These are phyloP conservation scores for Theileria orientalis DNA, from an alignment of 169 alveolate species.

Conservation along the genomic window DNA sequence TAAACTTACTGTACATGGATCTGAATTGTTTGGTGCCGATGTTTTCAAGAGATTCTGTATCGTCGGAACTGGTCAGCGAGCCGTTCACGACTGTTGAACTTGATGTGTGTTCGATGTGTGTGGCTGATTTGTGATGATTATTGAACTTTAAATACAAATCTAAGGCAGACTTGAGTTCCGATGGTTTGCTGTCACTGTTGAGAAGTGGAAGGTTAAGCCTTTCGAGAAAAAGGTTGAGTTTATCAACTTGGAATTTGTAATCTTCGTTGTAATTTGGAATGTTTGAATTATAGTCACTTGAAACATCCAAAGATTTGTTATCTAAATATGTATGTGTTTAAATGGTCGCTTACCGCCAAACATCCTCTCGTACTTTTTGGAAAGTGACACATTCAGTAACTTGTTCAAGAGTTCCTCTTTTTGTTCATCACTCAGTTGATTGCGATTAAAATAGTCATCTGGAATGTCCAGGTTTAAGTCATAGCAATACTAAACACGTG, in stretches of 20 bases:
- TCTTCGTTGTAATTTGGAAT: neutral
- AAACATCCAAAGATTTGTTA: neutral
- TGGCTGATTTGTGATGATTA: neutral
- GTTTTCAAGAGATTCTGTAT: no score
- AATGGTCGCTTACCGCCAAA: slow-evolving; percentile 19
- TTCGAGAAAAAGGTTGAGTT: slow-evolving; percentile 16
- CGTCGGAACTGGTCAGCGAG: no score
- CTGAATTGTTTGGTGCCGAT: slow-evolving; percentile 18
- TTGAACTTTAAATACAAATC: neutral
- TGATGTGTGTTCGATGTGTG: neutral
- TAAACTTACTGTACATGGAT: slow-evolving; percentile 18
- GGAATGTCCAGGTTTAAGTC: slow-evolving; percentile 18
- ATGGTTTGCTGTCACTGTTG: neutral
- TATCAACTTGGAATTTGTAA: neutral
- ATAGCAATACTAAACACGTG: slow-evolving; percentile 14
- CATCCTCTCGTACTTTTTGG: slow-evolving; percentile 20
- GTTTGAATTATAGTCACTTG: neutral
- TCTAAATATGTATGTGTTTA: neutral
- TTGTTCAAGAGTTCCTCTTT: neutral
- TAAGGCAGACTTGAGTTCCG: slow-evolving; percentile 34
- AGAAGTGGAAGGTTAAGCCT: slow-evolving; percentile 26
- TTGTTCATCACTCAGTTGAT: slow-evolving; percentile 3
- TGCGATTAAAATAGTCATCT: neutral
- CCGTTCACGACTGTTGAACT: neutral
- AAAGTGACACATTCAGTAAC: slow-evolving; percentile 10